Evolutionary conservation across 2,329 filamentous ascomycete genomes (phyloP).

Genomic region (Didymella lethalis): DNA sequence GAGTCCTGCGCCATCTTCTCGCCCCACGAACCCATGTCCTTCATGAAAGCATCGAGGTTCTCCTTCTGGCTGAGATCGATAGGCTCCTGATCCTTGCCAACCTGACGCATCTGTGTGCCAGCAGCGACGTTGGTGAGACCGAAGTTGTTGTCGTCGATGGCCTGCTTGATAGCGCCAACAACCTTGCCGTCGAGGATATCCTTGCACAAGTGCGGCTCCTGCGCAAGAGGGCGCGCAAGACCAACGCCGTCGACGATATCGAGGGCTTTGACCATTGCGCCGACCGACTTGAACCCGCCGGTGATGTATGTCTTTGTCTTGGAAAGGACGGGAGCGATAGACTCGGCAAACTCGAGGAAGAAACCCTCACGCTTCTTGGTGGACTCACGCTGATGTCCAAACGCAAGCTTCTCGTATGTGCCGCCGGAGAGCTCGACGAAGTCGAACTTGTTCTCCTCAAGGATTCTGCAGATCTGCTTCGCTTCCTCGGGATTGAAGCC

Average conservation of each 20-base stretch:
- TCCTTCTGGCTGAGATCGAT: constrained; percentile 60
- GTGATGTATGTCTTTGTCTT: constrained; percentile 67
- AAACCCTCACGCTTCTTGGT: constrained; percentile 66
- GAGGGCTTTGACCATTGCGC: constrained; percentile 67
- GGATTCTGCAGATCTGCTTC: constrained; percentile 55
- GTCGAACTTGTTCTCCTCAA: constrained; percentile 62
- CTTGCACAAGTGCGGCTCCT: constrained; percentile 59
- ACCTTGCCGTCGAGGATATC: constrained; percentile 56
- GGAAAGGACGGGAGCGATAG: constrained; percentile 61
- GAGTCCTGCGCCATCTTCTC: constrained; percentile 53
- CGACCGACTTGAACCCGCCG: constrained; percentile 64
- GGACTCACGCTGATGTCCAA: constrained; percentile 61
- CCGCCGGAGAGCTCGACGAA: constrained; percentile 69
- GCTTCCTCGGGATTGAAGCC: constrained; percentile 63
- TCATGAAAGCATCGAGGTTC: constrained; percentile 58
- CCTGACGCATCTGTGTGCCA: constrained; percentile 61
- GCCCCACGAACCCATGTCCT: constrained; percentile 58
- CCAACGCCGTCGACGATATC: constrained; percentile 67
- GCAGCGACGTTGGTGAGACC: constrained; percentile 56
- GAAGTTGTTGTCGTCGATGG: constrained; percentile 63
- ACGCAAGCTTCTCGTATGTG: constrained; percentile 64
- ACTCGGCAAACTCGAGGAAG: constrained; percentile 67
- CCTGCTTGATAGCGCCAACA: constrained; percentile 57
- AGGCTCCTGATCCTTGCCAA: constrained; percentile 62
- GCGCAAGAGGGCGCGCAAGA: constrained; percentile 61